A percentile compares a stretch with the other conserved stretches of the same genome.
Conservation (phyloP, 2,329 filamentous ascomycete genomes). For the Ophiostoma sp. region DNA sequence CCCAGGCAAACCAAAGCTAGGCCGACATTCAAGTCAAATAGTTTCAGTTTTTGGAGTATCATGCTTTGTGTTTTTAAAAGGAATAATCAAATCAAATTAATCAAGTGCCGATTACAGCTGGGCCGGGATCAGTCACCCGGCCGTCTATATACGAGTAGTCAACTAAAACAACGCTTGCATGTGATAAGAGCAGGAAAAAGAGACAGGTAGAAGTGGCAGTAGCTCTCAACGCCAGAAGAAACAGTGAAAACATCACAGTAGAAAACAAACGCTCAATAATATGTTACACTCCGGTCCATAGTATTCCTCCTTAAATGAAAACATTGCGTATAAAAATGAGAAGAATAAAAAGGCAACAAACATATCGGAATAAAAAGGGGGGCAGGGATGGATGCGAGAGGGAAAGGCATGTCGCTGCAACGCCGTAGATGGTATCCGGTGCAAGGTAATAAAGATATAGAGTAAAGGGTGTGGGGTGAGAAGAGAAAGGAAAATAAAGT, state of each 20-base stretch:
- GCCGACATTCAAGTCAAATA: not conserved
- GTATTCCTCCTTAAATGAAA: not conserved
- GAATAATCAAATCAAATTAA: not conserved
- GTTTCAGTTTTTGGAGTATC: not conserved
- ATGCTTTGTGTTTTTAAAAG: not conserved
- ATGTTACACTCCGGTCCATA: not conserved
- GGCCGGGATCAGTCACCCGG: not conserved
- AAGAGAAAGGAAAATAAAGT: not conserved
- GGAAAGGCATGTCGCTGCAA: slow-evolving; percentile 18
- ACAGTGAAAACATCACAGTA: not conserved
- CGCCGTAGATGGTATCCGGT: slow-evolving; percentile 20
- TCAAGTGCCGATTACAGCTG: not conserved
- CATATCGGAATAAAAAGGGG: not conserved
- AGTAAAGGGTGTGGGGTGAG: not conserved
- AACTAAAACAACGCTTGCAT: not conserved
- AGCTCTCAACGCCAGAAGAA: not conserved
- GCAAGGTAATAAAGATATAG: slow-evolving; percentile 3
- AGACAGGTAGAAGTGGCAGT: not conserved
- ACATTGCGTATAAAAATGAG: not conserved
- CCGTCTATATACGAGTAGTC: slow-evolving; percentile 9
- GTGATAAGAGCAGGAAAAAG: not conserved
- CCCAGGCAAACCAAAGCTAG: not conserved
- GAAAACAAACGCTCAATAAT: not conserved
- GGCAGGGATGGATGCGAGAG: not conserved
- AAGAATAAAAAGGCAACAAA: not conserved